Conservation (phyloP, 2,329 filamentous ascomycete species). For the Aspergillaceae sp. region DNA sequence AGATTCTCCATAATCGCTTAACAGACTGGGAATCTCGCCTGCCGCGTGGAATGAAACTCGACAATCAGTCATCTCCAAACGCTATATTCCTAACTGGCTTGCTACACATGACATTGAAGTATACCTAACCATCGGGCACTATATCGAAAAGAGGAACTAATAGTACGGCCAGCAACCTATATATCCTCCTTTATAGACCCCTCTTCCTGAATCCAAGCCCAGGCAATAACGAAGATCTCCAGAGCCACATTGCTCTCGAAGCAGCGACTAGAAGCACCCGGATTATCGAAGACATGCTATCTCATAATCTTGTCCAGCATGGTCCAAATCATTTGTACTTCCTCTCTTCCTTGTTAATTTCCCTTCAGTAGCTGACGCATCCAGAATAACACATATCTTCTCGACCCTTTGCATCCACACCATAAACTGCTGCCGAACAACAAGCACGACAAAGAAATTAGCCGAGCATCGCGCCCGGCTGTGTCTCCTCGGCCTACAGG, state of each 20-base stretch:
- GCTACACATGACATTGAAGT: conserved; percentile 41
- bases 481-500: conserved; percentile 40
- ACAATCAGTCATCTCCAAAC: conserved; percentile 19
- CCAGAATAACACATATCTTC: conserved; percentile 40
- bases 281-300: conserved; percentile 43
- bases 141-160: not conserved
- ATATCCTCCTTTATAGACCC: conserved; percentile 39
- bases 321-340: conserved; percentile 37
- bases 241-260: conserved; percentile 36
- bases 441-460: conserved; percentile 34
- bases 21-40: conserved; percentile 33
- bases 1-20: conserved; percentile 24
- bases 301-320: conserved; percentile 36
- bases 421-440: conserved; percentile 32
- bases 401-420: conserved; percentile 43
- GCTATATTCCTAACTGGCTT: conserved; percentile 33
- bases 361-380: not conserved
- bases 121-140: conserved; percentile 1
- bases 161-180: conserved; percentile 29
- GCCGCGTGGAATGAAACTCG: conserved; percentile 26
- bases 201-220: conserved; percentile 32
- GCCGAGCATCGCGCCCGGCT: conserved; percentile 43
- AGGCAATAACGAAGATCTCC: conserved; percentile 15
- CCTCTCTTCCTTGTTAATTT: not conserved
- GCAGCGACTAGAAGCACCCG: conserved; percentile 40